Evolutionary conservation across 768 basidiomycete genomes (phyloP).

Genomic region (Neoboletus subvelutipes): DNA sequence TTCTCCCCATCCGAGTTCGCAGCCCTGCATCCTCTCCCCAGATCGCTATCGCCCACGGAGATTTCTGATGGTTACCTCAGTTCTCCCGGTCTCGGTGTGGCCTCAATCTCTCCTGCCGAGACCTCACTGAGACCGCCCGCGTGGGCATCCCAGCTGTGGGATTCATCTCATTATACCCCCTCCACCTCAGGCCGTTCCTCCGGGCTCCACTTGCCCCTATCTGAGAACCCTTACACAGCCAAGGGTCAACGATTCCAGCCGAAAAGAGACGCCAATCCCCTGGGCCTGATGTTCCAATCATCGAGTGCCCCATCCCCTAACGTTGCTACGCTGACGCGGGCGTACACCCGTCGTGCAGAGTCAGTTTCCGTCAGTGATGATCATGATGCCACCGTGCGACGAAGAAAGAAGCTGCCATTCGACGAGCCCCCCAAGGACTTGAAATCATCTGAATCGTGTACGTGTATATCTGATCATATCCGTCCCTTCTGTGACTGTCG

Average conservation of each 20-base stretch:
- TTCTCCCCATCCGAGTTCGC: constrained; percentile 66
- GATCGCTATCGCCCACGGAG: constrained; percentile 59
- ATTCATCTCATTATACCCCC: constrained; percentile 45
- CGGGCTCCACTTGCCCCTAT: constrained; percentile 47
- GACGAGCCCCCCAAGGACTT: constrained; percentile 38
- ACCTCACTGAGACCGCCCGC: constrained; percentile 56
- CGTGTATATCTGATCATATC: constrained; percentile 36
- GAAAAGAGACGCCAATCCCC: constrained; percentile 42
- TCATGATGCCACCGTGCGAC: constrained; percentile 71
- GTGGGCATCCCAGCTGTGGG: constrained; percentile 72
- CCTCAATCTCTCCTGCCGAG: constrained; percentile 62
- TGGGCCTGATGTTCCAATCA: constrained; percentile 62
- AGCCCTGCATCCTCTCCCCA: constrained; percentile 59
- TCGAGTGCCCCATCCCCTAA: constrained; percentile 66
- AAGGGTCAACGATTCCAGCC: constrained; percentile 39
- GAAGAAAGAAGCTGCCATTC: constrained; percentile 45
- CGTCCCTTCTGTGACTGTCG: constrained; percentile 27
- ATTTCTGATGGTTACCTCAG: constrained; percentile 47
- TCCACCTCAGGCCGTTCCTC: constrained; percentile 42
- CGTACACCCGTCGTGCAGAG: constrained; percentile 67
- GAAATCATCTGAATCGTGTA: constrained; percentile 47
- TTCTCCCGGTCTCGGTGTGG: constrained; percentile 43
- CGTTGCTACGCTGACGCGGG: constrained; percentile 49
- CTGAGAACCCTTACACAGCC: constrained; percentile 42
- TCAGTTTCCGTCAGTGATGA: constrained; percentile 61